Evolutionary conservation across 495 filamentous ascomycete species (phyloP).

Genomic region (Trichoderma virens): DNA sequence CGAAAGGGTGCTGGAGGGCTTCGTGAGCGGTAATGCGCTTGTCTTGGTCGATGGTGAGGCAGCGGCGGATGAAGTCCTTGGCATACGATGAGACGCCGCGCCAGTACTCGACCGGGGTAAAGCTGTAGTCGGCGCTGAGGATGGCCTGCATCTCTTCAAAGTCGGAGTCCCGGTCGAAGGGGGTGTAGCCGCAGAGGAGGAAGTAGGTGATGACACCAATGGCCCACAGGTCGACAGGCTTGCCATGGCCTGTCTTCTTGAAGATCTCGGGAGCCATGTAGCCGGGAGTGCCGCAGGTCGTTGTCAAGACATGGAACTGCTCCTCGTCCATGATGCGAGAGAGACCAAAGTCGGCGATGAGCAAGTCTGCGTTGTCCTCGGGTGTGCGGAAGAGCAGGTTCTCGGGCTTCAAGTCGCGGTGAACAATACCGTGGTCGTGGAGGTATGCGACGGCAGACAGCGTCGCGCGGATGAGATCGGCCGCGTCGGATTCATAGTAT

Average conservation of each 20-base stretch:
- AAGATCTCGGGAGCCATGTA: conserved; percentile 98
- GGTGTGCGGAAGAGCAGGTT: conserved; percentile 74
- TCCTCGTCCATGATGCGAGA: conserved; percentile 98
- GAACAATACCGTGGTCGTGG: conserved; percentile 96
- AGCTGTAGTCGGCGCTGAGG: conserved; percentile 89
- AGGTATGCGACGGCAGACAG: conserved; percentile 96
- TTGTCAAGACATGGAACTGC: conserved; percentile 95
- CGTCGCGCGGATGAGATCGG: conserved; percentile 88
- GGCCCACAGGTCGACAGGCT: conserved; percentile 92
- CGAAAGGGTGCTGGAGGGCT: conserved; percentile 82
- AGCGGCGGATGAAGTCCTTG: conserved; percentile 75
- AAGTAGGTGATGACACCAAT: conserved; percentile 97
- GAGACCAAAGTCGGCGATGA: conserved; percentile 95
- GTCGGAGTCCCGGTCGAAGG: conserved; percentile 95
- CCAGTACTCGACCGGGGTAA: conserved; percentile 96
- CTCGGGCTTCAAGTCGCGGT: conserved; percentile 73
- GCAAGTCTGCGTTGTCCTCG: conserved; percentile 76
- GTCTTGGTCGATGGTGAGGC: conserved; percentile 80
- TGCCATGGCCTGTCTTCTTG: conserved; percentile 79
- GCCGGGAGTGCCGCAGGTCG: conserved; percentile 93
- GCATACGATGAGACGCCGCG: conserved; percentile 78
- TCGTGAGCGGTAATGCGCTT: conserved; percentile 91
- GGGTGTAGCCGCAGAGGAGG: conserved; percentile 94
- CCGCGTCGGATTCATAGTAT: conserved; percentile 96
- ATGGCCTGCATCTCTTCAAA: conserved; percentile 99